Conservation (phyloP, 2,329 filamentous ascomycete genomes). For the Ascochyta koolunga region DNA sequence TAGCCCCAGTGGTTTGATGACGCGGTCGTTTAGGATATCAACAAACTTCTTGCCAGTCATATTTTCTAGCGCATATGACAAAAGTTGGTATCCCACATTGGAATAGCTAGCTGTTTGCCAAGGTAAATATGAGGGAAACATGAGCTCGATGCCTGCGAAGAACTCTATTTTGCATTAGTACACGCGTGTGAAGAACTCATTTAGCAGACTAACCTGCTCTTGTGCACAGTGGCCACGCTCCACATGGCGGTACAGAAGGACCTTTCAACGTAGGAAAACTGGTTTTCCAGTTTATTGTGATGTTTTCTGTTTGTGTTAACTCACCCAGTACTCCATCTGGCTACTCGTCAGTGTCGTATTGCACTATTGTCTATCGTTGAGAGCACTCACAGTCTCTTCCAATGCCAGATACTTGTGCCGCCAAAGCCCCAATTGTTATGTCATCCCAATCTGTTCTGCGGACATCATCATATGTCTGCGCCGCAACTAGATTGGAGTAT, state of each 20-base stretch:
- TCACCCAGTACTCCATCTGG: conserved; percentile 38
- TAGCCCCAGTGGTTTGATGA: conserved; percentile 51
- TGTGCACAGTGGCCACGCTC: conserved; percentile 30
- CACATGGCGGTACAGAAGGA: conserved; percentile 26
- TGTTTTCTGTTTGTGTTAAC: conserved; percentile 28
- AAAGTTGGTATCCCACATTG: conserved; percentile 45
- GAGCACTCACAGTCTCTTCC: conserved; percentile 36
- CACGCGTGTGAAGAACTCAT: rapidly evolving
- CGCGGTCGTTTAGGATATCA: conserved; percentile 42
- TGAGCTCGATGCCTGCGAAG: conserved; percentile 40
- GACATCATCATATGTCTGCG: conserved; percentile 25
- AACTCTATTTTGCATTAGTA: conserved; percentile 35
- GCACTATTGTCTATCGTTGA: neutral
- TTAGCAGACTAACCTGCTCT: conserved; percentile 21
- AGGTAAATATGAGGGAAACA: conserved; percentile 41
- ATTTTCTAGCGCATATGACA: conserved; percentile 49
- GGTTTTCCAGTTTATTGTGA: conserved; percentile 17
- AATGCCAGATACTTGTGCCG: conserved; percentile 44
- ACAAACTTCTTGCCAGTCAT: conserved; percentile 48
- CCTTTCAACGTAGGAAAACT: conserved; percentile 23
- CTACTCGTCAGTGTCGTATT: conserved; percentile 45
- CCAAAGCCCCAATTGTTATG: conserved; percentile 42
- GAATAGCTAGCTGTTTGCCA: conserved; percentile 46
- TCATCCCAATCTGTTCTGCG: conserved; percentile 40
- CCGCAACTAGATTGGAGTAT: neutral